Base-by-base conservation (phyloP, 768 basidiomycete genomes). In the Paxillus rubicundulus region DNA sequence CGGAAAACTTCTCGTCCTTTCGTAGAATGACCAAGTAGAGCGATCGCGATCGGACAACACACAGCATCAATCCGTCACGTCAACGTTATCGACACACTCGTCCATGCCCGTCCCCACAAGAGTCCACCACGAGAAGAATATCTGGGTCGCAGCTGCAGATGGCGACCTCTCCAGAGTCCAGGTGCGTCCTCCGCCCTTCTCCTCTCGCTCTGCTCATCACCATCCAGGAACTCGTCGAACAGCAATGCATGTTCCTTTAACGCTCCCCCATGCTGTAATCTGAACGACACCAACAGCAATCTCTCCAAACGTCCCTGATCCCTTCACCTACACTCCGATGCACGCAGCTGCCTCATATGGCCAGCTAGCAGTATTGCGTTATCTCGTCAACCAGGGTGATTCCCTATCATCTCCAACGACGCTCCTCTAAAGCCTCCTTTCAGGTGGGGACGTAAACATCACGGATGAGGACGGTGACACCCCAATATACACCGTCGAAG, bases 321-420 rank as follows among this genome's bases (percentile, higher is more conserved):
- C 67, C 7, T 77, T 79, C 73, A 87, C 89, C 30, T 92, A 92
- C 69, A 92, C 90, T 0, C 89, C 90, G 33, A 90, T 92, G 88
- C 93, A 97, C 70, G 94, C 94, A 16, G 93, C 94, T 13, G 93
- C 94, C 1, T 96, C 93, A 1, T 97, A 96, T 63, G 90, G 84
- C 16, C 93, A 93, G 28, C 66, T 88, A 9, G 71, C 86, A 43
- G 68, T 94, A 38, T 73, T 97, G 32, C 77, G 83, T 13, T 96
- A 92, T 71, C 82, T 97, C 51, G 74, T 93, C 51, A 81, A 83
- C 13, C 77, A 76, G 66, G 89, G 89, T 86, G 48, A 42, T 34
- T 51, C 18, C 3, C 40, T 20, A 43, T 13, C 28, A 47, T 20
- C 28, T 38, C 36, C 53, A 18, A 17, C 12, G 18, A 37, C 21